phyloP scores from a whole-genome alignment of 768 basidiomycete genomes.

The Lactarius indigo region DNA sequence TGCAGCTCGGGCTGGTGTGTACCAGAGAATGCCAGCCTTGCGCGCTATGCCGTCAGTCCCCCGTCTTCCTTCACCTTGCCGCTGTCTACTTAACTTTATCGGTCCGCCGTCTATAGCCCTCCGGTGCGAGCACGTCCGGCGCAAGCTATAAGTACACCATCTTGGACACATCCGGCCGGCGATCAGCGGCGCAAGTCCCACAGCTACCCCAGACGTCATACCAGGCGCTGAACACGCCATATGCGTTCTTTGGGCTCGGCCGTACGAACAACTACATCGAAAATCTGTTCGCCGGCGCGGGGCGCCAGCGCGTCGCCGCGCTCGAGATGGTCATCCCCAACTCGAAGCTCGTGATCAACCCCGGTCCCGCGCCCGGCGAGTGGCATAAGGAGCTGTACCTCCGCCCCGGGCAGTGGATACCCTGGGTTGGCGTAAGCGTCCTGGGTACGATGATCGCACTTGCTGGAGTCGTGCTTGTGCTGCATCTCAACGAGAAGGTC shows the following conservation, averaged over 20 bases:
- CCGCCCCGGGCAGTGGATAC: conserved; percentile 95
- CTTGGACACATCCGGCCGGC: conserved; percentile 81
- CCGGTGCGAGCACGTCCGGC: conserved; percentile 91
- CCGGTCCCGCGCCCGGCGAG: conserved; percentile 51
- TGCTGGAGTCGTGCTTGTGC: conserved; percentile 75
- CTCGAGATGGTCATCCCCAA: conserved; percentile 98
- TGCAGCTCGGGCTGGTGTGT: conserved; percentile 82
- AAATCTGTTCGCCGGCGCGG: conserved; percentile 94
- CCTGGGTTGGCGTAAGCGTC: conserved; percentile 91
- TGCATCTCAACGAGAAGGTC: conserved; percentile 94
- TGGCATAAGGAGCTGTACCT: conserved; percentile 93
- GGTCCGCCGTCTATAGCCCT: conserved; percentile 52
- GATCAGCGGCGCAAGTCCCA: conserved; percentile 90
- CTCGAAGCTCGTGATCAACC: conserved; percentile 93
- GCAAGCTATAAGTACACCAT: conserved; percentile 98
- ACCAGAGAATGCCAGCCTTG: conserved; percentile 47
- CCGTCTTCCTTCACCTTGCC: background rate
- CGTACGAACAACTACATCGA: conserved; percentile 99
- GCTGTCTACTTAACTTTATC: too few species aligned
- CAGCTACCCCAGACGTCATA: conserved; percentile 94
- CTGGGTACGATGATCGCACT: conserved; percentile 68
- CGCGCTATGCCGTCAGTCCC: conserved; percentile 65
- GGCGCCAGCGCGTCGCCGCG: conserved; percentile 79
- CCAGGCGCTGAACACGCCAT: conserved; percentile 85
- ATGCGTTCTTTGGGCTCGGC: conserved; percentile 94